Evolutionary conservation across 176 grass and related monocot species (phyloP), one percentile per base, ranked within the genome.

Genomic region (Eleusine indica): DNA sequence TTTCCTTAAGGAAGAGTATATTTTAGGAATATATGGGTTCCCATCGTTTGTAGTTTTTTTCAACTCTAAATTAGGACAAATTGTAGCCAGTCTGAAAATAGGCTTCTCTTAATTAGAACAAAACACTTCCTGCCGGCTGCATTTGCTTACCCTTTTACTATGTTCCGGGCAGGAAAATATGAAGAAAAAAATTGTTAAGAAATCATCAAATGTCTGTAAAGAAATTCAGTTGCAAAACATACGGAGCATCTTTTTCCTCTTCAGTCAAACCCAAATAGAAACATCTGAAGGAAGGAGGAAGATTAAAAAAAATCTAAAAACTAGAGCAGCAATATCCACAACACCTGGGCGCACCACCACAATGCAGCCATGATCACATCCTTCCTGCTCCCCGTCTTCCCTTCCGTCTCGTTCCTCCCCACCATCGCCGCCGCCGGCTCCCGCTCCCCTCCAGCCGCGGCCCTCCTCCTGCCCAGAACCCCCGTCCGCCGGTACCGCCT

Each of bases 331-430:
- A 79, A 90, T 86, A 90, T 90, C 88, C 88, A 69, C 74, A 78
- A 30, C 73, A 41, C 6, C 13, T 7, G 13, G 6, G 37, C 13
- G 9, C 67, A 62, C 40, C 63, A 71, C 77, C 74, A 82, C 37
- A 79, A 86, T 90, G 84, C 79, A 79, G 88, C 41, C 84, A 90
- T 90, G 88, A 86, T 78, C 79, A 57, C 7, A 74, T 64, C 73
- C 73, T 74, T 70, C 78, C 66, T 64, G 16, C 69, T 71, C 38
- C 77, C 54, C 56, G 71, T 80, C 63, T 66, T 35, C 15, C 71
- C 73, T 19, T 7, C 48, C 70, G 56, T n/a, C 22, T 1, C 39
- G 48, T 57, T 60, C 63, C 16, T 63, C 40, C 18, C 40, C 39
- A 4, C 1, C 75, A 73, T 29, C 77, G 7, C 68, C 84, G 58